Percentiles rank a stretch among this genome's conserved stretches.
Evolutionary conservation across 768 basidiomycete species (phyloP).

Genomic region (Amanita exitialis): DNA sequence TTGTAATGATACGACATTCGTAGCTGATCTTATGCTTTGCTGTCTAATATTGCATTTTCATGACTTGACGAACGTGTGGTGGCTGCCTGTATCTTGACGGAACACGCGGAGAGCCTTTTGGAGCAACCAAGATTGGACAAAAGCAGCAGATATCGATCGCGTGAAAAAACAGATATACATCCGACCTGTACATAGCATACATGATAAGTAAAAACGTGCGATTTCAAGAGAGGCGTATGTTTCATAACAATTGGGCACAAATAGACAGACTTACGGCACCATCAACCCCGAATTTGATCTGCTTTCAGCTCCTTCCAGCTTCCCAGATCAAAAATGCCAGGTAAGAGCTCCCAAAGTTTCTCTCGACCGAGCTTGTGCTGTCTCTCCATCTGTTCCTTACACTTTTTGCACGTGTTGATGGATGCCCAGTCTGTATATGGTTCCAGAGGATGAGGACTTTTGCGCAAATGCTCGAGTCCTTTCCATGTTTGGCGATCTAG

Average conservation of each 20-base stretch:
- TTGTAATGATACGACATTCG: neutral
- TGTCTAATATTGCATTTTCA: neutral
- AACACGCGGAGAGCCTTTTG: no score
- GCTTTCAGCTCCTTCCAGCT: slow-evolving; percentile 28
- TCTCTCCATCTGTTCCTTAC: slow-evolving; percentile 18
- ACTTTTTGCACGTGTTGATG: slow-evolving; percentile 22
- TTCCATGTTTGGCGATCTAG: slow-evolving; percentile 19
- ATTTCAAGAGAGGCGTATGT: neutral
- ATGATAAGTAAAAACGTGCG: neutral
- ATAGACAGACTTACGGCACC: neutral
- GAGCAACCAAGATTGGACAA: no score
- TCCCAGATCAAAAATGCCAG: slow-evolving; percentile 24
- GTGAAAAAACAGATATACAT: no score
- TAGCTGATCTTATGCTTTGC: neutral
- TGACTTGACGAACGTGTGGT: neutral
- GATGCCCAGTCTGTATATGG: slow-evolving; percentile 24
- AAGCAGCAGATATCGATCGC: no score
- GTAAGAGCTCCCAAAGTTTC: slow-evolving; percentile 27
- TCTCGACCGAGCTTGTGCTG: slow-evolving; percentile 24
- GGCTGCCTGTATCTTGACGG: no score
- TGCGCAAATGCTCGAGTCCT: slow-evolving; percentile 22
- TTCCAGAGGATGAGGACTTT: slow-evolving; percentile 27
- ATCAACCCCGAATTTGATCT: slow-evolving; percentile 15
- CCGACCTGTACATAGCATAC: neutral
- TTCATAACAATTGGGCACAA: neutral